Evolutionary conservation across 176 grass and related monocot species (phyloP), one percentile per base, ranked within the genome.

Genomic region (Bromus sterilis): DNA sequence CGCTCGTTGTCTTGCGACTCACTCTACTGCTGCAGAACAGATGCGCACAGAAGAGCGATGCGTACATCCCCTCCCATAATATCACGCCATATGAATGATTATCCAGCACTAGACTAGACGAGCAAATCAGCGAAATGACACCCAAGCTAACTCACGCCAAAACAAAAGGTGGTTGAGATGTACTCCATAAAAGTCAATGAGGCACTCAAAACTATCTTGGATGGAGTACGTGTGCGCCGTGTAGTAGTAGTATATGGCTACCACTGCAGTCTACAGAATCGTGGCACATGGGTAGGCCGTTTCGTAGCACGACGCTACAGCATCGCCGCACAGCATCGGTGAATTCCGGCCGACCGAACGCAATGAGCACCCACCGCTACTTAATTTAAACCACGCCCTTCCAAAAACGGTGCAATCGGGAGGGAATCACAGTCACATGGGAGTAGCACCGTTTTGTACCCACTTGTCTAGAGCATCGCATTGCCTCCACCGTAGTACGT

Each of bases 371-470:
- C 16, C 46, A 7, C 46, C 46, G 48, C 48, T 21, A 21, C 16
- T 51, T 51, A 51, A 48, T 21, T 51, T 21, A 49, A 2, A 16
- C 15, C 46, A 16, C 2, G 48, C 48, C 6, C 48, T 51, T 15
- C 48, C 48, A 51, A 51, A 3, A 51, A 51, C 48, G 44, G 48
- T 8, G 6, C 46, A 6, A 49, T 20, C 18, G 48, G 48, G 48
- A 18, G 48, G 48, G 48, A 51, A 51, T 36, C 36, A 1, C 36
- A 7, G 36, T 78, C 86, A 88, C 86, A 88, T 83, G 80, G 85
- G 6, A 11, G 39, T 56, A 9, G 26, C 43, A 7, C 35, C 35
- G 66, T 69, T 71, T n/a, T 57, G 20, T 58, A 70, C 15, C 16
- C 23, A 29, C 34, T 44, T 24, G 8, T 2, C 6, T 32, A 3